Evolutionary conservation across 140 eudicot genomes (phyloP), one percentile per base, ranked within the genome.

Genomic region (Bidens hawaiensis): DNA sequence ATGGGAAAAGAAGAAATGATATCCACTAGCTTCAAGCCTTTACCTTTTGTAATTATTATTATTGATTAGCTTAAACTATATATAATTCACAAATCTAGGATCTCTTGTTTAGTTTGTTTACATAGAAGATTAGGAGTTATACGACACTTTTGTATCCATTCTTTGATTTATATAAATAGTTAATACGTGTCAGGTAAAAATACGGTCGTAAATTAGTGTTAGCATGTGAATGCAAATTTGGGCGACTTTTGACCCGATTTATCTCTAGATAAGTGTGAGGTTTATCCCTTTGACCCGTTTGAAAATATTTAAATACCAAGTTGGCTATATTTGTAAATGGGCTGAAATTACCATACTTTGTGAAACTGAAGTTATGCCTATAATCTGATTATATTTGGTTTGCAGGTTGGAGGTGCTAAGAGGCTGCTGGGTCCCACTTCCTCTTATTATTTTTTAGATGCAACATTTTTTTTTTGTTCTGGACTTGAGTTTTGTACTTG

Each of bases 401-500:
- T 53, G 60, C 31, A 53, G 60, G 40, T 53, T 26, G 60, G 40
- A 26, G 38, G 60, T 53, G 38, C 38, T 27, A 53, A 53, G 5
- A 22, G 27, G 40, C 22, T n/a, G 36, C 36, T 14, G 2, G 21
- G 22, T n/a, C 40, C 18, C 33, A 52, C 59, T 52, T 52, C n/a
- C n/a, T n/a, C n/a, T n/a, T n/a, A n/a, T n/a, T n/a, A n/a, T n/a
- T n/a, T n/a, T n/a, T n/a, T n/a, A n/a, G n/a, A n/a, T n/a, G n/a
- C n/a, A n/a, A n/a, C n/a, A n/a, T n/a, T n/a, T n/a, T n/a, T n/a
- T n/a, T n/a, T n/a, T n/a, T n/a, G n/a, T n/a, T n/a, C n/a, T n/a
- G n/a, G n/a, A n/a, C n/a, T n/a, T n/a, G n/a, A 38, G 45, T 38
- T 38, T 38, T 38, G 2, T 38, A 38, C 14, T 31, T 5, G 26